Evolutionary conservation across 148 eudicot genomes (phyloP).

Genomic region (Vaccinium vitisidaea): DNA sequence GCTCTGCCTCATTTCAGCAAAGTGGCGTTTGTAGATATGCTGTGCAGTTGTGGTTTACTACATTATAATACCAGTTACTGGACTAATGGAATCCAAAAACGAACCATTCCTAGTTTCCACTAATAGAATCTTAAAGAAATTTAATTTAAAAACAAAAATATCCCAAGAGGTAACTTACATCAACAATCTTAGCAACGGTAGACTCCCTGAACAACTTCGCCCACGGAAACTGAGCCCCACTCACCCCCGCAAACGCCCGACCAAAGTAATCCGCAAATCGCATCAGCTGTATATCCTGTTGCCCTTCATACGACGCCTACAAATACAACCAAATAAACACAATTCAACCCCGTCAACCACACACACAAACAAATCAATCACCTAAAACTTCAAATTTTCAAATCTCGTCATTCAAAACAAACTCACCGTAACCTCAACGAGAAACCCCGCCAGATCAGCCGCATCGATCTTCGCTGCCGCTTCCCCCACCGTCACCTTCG

Average conservation of each 20-base stretch:
- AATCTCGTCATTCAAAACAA: background rate
- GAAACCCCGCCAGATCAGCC: slow-evolving; percentile 50
- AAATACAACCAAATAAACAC: slow-evolving; percentile 25
- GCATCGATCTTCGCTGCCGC: slow-evolving; percentile 67
- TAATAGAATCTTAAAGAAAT: background rate
- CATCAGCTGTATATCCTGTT: slow-evolving; percentile 75
- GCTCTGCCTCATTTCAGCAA: background rate
- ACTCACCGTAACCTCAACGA: slow-evolving; percentile 54
- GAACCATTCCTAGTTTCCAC: background rate
- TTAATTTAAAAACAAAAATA: background rate
- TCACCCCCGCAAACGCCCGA: slow-evolving; percentile 61
- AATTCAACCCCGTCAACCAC: slow-evolving; percentile 9
- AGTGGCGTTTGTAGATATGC: background rate
- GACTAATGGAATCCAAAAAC: background rate
- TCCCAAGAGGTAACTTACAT: slow-evolving; percentile 36
- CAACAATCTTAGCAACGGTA: slow-evolving; percentile 51
- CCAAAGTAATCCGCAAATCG: slow-evolving; percentile 84
- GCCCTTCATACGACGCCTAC: slow-evolving; percentile 55
- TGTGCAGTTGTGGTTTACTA: background rate
- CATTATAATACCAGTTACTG: background rate
- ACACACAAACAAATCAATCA: slow-evolving; percentile 14
- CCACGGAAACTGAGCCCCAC: slow-evolving; percentile 76
- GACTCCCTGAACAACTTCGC: slow-evolving; percentile 62
- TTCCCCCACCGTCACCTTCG: slow-evolving; percentile 63
- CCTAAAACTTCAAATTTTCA: background rate